These are phyloP conservation scores for Santalum album DNA, from an alignment of 164 flowering plant species.

Conservation along the genomic window DNA sequence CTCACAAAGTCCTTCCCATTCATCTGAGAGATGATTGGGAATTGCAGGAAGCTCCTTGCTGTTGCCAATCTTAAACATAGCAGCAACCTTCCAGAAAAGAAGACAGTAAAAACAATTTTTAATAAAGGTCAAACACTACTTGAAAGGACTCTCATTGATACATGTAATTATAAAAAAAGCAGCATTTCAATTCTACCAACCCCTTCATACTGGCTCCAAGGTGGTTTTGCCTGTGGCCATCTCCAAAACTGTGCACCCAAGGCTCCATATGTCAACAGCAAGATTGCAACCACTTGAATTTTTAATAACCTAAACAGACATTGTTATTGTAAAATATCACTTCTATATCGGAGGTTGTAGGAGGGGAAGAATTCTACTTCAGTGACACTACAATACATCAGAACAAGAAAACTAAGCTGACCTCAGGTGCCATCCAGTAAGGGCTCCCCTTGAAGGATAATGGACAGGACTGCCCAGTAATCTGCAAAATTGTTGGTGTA, in stretches of 20 bases:
- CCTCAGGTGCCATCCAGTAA: conserved; percentile 65
- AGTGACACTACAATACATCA: no score
- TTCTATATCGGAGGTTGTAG: no score
- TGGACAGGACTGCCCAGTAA: conserved; percentile 37
- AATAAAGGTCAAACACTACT: background rate
- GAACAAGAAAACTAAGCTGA: background rate
- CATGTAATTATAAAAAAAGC: no score
- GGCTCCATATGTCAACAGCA: conserved; percentile 65
- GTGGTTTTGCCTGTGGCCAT: conserved; percentile 65
- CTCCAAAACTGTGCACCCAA: conserved; percentile 58
- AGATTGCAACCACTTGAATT: conserved; percentile 42
- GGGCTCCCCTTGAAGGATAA: conserved; percentile 55
- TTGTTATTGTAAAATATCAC: background rate
- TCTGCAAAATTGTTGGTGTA: conserved; percentile 18
- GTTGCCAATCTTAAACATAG: conserved; percentile 95
- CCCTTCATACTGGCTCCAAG: conserved; percentile 60
- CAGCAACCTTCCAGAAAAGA: conserved; percentile 54
- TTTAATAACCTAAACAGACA: conserved; percentile 30
- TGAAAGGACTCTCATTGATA: no score
- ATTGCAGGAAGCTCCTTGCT: conserved; percentile 85
- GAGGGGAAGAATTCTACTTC: background rate
- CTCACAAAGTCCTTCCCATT: conserved; percentile 67
- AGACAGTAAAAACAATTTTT: background rate
- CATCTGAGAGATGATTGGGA: conserved; percentile 66
- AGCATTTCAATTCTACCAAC: conserved; percentile 1